Conservation (phyloP, 768 basidiomycete genomes). For the Boletus speciosus region DNA sequence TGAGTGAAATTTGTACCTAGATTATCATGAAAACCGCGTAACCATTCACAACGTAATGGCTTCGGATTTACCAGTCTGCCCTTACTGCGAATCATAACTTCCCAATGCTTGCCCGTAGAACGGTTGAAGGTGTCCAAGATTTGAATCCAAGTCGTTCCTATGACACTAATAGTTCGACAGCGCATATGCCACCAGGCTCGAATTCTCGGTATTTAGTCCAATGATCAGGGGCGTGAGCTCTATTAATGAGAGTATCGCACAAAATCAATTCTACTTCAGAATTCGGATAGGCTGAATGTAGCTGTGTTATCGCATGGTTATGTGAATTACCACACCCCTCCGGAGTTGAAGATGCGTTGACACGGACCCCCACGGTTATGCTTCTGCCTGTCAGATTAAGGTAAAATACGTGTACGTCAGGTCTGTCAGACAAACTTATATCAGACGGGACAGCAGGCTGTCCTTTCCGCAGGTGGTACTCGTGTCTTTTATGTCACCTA, state of each 20-base stretch:
- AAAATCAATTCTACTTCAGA: not conserved
- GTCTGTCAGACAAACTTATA: conserved; percentile 16
- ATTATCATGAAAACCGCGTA: conserved; percentile 1
- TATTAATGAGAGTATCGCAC: not conserved
- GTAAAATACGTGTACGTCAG: conserved; percentile 23
- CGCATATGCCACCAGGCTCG: not conserved
- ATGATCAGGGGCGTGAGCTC: not conserved
- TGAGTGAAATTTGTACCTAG: not conserved
- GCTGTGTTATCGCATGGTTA: conserved; percentile 13
- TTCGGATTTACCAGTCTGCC: not conserved
- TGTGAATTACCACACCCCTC: conserved; percentile 1
- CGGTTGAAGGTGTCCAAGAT: no score
- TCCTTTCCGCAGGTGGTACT: not conserved
- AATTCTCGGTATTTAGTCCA: no score
- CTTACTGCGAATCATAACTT: no score
- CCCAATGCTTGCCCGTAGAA: not conserved
- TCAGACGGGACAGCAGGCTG: conserved; percentile 1
- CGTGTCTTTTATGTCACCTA: not conserved
- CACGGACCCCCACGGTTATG: conserved; percentile 6
- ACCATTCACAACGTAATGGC: not conserved
- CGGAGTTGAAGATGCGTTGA: not conserved
- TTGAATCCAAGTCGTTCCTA: not conserved
- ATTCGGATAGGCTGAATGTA: not conserved
- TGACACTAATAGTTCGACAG: not conserved
- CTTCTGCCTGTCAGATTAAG: conserved; percentile 17